Evolutionary conservation across 805 yeast genomes (phyloP).

Genomic region (Komagataella pastoris): DNA sequence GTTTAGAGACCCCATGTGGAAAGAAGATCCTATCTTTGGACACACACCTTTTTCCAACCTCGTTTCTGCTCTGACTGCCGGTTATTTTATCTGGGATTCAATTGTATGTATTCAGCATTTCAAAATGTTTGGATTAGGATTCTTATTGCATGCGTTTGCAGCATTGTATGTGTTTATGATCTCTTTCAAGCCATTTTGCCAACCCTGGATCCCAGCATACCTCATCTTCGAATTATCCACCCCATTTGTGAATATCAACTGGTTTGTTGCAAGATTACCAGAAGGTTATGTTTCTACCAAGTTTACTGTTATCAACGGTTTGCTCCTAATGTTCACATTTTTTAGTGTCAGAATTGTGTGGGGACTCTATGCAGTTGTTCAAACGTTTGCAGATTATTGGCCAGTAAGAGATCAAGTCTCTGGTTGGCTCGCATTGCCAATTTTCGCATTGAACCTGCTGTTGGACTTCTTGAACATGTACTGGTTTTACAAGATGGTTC

Average conservation of each 20-base stretch:
- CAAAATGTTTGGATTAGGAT: constrained; percentile 67
- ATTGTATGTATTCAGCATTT: constrained; percentile 51
- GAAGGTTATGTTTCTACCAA: constrained; percentile 44
- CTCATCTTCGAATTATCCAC: constrained; percentile 80
- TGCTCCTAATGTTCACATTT: constrained; percentile 53
- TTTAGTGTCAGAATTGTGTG: constrained; percentile 70
- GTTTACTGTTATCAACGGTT: constrained; percentile 54
- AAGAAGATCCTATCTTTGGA: constrained; percentile 44
- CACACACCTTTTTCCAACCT: constrained; percentile 66
- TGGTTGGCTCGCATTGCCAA: constrained; percentile 28
- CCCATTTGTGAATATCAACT: constrained; percentile 88
- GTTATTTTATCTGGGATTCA: constrained; percentile 90
- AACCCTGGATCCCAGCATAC: constrained; percentile 74
- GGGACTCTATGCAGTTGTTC: constrained; percentile 73
- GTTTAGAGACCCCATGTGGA: constrained; percentile 39
- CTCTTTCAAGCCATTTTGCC: constrained; percentile 60
- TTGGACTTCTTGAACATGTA: constrained; percentile 58
- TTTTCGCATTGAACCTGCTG: constrained; percentile 44
- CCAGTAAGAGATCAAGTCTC: constrained; percentile 29
- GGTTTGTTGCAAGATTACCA: constrained; percentile 79
- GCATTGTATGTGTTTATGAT: constrained; percentile 62
- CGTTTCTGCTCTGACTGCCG: constrained; percentile 58
- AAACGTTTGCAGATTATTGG: constrained; percentile 31
- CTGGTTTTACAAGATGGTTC: constrained; percentile 87
- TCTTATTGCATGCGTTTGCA: constrained; percentile 71